A percentile compares a stretch with the other conserved stretches of the same genome.
Conservation (phyloP, 805 yeast species). For the Spathaspora passalidarum region DNA sequence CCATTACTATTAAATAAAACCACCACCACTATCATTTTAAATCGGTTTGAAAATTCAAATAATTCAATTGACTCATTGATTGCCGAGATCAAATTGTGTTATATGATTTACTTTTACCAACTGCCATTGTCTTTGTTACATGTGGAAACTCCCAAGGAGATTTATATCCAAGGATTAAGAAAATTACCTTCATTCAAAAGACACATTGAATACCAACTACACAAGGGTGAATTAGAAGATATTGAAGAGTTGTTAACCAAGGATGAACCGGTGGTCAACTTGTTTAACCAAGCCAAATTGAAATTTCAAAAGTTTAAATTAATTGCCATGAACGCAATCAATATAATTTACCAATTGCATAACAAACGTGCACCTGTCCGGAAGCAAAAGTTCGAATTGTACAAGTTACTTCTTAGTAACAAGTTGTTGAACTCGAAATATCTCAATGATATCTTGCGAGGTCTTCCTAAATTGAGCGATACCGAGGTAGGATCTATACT, state of each 20-base stretch:
- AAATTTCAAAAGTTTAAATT: slow-evolving; percentile 23
- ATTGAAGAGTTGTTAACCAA: slow-evolving; percentile 7
- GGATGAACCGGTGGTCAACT: slow-evolving; percentile 9
- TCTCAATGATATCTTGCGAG: slow-evolving; percentile 19
- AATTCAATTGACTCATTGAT: slow-evolving; percentile 40
- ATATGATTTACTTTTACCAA: slow-evolving; percentile 41
- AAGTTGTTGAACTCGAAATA: slow-evolving; percentile 24
- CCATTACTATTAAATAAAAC: slow-evolving; percentile 20
- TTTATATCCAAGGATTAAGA: slow-evolving; percentile 24
- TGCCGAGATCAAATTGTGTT: slow-evolving; percentile 33
- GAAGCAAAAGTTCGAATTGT: slow-evolving; percentile 28
- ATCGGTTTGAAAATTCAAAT: slow-evolving; percentile 35
- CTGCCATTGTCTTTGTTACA: slow-evolving; percentile 29
- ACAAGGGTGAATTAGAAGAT: slow-evolving; percentile 6
- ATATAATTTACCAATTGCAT: slow-evolving; percentile 18
- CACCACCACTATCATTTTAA: slow-evolving; percentile 24
- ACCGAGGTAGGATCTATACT: neutral
- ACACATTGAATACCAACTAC: slow-evolving; percentile 23
- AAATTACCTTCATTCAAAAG: slow-evolving; percentile 36
- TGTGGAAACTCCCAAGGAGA: slow-evolving; percentile 9
- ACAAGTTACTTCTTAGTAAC: slow-evolving; percentile 27
- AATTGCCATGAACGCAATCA: slow-evolving; percentile 23
- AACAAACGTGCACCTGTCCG: neutral
- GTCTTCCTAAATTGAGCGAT: slow-evolving; percentile 5
- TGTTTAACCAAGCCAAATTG: slow-evolving; percentile 13